Evolutionary conservation across 2,329 filamentous ascomycete species (phyloP).

Genomic region (Diaporthe velutina): DNA sequence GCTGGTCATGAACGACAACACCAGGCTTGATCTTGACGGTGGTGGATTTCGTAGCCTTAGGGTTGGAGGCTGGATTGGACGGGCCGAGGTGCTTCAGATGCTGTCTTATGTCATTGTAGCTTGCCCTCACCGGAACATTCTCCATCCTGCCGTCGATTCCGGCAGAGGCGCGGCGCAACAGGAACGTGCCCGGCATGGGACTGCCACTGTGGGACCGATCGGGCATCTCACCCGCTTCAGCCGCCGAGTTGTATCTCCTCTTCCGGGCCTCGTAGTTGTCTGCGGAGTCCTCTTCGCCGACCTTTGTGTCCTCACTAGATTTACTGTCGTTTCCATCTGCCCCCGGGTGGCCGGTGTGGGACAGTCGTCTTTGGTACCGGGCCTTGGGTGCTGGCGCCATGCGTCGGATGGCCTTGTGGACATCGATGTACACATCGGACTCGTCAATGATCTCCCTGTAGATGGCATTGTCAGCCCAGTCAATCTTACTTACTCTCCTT

Average conservation of each 20-base stretch:
- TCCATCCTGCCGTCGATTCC: conserved; percentile 65
- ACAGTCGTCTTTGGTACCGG: conserved; percentile 62
- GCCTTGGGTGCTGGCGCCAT: conserved; percentile 86
- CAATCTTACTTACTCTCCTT: not conserved
- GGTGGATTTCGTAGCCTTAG: conserved; percentile 71
- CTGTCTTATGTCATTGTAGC: conserved; percentile 72
- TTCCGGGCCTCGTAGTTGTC: conserved; percentile 47
- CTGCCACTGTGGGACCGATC: conserved; percentile 59
- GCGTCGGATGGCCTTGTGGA: conserved; percentile 96
- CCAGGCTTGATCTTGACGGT: conserved; percentile 76
- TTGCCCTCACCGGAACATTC: conserved; percentile 69
- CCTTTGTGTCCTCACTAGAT: conserved; percentile 44
- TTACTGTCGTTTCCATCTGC: conserved; percentile 43
- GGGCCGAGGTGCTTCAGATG: conserved; percentile 76
- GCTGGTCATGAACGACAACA: conserved; percentile 39
- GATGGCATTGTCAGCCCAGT: conserved; percentile 44
- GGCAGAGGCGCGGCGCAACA: conserved; percentile 70
- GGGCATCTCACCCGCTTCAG: conserved; percentile 53
- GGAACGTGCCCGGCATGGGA: conserved; percentile 66
- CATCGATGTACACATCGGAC: conserved; percentile 97
- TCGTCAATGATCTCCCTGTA: conserved; percentile 96
- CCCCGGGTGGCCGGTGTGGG: conserved; percentile 28
- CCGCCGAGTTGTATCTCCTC: conserved; percentile 51
- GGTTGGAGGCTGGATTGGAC: conserved; percentile 75
- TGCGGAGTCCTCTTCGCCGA: conserved; percentile 45